phyloP scores from a whole-genome alignment of 129 eudicot genomes.

The Tagetes patula region DNA sequence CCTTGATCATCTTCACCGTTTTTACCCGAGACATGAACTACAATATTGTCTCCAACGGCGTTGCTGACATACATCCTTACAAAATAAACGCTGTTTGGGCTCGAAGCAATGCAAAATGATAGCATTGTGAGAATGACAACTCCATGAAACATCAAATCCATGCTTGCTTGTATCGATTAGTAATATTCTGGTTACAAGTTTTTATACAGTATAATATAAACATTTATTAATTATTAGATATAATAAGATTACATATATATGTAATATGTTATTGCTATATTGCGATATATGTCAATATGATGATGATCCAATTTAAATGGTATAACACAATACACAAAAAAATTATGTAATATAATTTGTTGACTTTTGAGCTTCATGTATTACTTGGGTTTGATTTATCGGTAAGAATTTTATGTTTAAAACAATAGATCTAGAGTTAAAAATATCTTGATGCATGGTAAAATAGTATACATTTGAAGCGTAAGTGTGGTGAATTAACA shows the following conservation, averaged over 20 bases:
- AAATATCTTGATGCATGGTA: too few species aligned
- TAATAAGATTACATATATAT: background rate
- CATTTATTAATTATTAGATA: background rate
- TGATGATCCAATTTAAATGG: too few species aligned
- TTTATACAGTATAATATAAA: background rate
- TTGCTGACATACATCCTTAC: background rate
- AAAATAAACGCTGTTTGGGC: background rate
- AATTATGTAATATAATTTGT: too few species aligned
- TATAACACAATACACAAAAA: too few species aligned
- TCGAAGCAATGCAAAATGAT: background rate
- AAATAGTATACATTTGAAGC: too few species aligned
- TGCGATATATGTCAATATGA: background rate
- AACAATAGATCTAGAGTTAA: too few species aligned
- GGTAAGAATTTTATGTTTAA: too few species aligned
- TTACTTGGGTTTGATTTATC: too few species aligned
- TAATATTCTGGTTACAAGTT: background rate
- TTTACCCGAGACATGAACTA: background rate
- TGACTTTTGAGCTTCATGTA: too few species aligned
- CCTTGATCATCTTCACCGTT: background rate
- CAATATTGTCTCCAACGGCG: background rate
- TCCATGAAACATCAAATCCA: background rate
- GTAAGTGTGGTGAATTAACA: too few species aligned
- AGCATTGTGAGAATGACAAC: conserved; percentile 1
- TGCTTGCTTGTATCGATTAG: background rate
- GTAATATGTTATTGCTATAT: background rate